phyloP scores from a whole-genome alignment of 441 rosid genomes.

The Arabidopsis hybrid region DNA sequence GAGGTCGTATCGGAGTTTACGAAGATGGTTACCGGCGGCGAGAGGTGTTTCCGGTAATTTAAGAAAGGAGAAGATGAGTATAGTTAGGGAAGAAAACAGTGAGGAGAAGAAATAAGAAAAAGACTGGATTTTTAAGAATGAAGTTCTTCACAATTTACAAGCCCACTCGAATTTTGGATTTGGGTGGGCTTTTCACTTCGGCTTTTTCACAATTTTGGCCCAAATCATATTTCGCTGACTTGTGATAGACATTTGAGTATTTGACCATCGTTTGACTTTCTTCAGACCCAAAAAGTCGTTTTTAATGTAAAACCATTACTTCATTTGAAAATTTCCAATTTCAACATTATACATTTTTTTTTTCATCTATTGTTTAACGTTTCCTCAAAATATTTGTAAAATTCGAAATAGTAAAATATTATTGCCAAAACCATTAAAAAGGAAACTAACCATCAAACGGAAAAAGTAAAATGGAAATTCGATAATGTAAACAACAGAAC shows the following conservation, averaged over 20 bases:
- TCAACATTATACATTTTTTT: background rate
- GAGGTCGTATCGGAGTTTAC: conserved; percentile 3
- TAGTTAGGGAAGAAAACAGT: conserved; percentile 53
- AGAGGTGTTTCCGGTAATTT: conserved; percentile 60
- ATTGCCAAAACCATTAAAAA: background rate
- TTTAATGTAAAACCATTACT: too few relatives aligned
- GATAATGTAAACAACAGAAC: too few relatives aligned
- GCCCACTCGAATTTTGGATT: conserved; percentile 2
- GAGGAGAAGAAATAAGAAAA: conserved; percentile 50
- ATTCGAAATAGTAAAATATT: background rate
- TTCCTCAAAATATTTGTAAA: background rate
- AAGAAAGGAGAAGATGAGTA: conserved; percentile 50
- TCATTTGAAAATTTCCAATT: background rate
- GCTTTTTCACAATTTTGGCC: conserved; percentile 13
- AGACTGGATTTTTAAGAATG: conserved; percentile 48
- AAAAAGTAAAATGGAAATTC: background rate
- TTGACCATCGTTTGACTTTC: too few relatives aligned
- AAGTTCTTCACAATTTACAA: conserved; percentile 5
- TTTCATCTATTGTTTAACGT: background rate
- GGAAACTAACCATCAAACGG: background rate
- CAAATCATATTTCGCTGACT: background rate
- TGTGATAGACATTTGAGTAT: too few relatives aligned
- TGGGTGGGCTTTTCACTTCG: background rate
- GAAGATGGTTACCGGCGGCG: conserved; percentile 24
- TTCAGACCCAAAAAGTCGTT: too few relatives aligned